Base-by-base conservation (phyloP, 768 basidiomycete genomes). In the Paxillus involutus region DNA sequence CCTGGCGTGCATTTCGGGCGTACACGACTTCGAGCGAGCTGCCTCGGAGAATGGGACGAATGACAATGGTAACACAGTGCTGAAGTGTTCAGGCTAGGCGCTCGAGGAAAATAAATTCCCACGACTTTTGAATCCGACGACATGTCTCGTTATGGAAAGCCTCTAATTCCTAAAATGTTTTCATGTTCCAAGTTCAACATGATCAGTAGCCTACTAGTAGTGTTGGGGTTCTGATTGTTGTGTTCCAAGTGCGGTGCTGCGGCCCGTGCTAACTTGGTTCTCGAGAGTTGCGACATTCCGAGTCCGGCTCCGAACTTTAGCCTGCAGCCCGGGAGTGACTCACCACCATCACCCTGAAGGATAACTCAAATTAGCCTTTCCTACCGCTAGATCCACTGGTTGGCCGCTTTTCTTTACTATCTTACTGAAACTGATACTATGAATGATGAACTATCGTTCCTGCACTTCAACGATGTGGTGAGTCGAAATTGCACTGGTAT, bases 61-160 rank as follows among this genome's bases (percentile, higher is more conserved):
- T 24, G n/a, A 24, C 29, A 3, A 17, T 11, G 44, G 8, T 19
- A 40, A n/a, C 4, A 40, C 39, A 40, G n/a, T 5, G 5, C 24
- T n/a, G n/a, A n/a, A n/a, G n/a, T n/a, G n/a, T n/a, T n/a, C n/a
- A n/a, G n/a, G n/a, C n/a, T n/a, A n/a, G n/a, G n/a, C 21, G 21
- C 21, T 21, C 3, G 21, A 21, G 21, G 21, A 21, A 40, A 33
- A 19, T 4, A 53, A 53, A 40, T 47, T 64, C 55, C 35, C 63
- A 59, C 61, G 10, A 6, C 5, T 1, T 4, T 17, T n/a, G 2
- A 3, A 2, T 16, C 63, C 63, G 64, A 53, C 39, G 33, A 65
- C 59, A 66, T 58, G 50, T 55, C 64, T 41, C 13, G 12, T 54
- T 66, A 45, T 49, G 49, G 64, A 56, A 66, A 49, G 26, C 45